phyloP scores from a whole-genome alignment of 169 alveolate species.

The Eimeria maxima region DNA sequence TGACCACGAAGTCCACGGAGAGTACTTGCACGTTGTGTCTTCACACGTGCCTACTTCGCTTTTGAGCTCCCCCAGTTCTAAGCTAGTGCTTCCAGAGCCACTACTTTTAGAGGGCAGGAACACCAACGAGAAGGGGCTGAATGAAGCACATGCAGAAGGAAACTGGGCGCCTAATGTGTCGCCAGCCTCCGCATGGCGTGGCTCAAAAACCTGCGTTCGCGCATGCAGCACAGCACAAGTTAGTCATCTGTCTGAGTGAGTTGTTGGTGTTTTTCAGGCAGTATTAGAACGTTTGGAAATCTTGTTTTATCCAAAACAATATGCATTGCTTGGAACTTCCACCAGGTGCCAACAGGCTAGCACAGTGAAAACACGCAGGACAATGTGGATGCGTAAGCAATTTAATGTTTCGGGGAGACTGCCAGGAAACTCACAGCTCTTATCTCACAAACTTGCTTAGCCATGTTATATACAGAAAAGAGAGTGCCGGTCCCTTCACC shows the following conservation, averaged over 20 bases:
- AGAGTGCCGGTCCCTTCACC: slow-evolving; percentile 62
- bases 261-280: neutral
- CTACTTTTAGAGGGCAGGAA: slow-evolving; percentile 21
- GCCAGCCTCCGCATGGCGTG: slow-evolving; percentile 39
- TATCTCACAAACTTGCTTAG: slow-evolving; percentile 51
- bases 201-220: slow-evolving; percentile 39
- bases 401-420: neutral
- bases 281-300: neutral
- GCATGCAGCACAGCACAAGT: neutral
- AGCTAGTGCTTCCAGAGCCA: neutral
- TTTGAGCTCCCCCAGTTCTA: neutral
- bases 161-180: slow-evolving; percentile 63
- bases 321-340: neutral
- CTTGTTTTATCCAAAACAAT: neutral
- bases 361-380: neutral
- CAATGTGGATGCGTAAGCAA: neutral
- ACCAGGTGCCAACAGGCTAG: neutral
- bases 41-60: neutral
- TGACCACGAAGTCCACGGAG: slow-evolving; percentile 76
- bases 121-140: slow-evolving; percentile 44
- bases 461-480: slow-evolving; percentile 50
- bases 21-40: slow-evolving; percentile 46
- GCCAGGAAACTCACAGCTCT: slow-evolving; percentile 47
- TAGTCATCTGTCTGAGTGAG: no score
- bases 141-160: slow-evolving; percentile 58